Conservation (phyloP, 2,329 filamentous ascomycete species). For the Plenodomus biglobosus region DNA sequence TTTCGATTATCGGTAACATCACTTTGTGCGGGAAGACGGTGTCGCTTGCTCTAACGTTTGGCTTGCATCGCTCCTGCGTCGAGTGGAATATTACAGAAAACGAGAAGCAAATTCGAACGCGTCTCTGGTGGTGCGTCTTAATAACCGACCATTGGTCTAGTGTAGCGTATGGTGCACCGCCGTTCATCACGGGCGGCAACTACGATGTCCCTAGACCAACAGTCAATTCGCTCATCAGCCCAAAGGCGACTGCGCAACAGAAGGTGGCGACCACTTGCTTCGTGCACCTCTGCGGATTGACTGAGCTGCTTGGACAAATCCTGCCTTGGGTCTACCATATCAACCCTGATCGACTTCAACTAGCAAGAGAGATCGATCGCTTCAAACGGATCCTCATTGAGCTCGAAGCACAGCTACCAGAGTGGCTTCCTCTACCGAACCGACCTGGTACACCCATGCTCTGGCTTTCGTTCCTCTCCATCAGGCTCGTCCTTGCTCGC, state of each 20-base stretch:
- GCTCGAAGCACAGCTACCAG: constrained; percentile 39
- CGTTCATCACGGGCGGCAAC: constrained; percentile 55
- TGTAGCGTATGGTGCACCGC: constrained; percentile 58
- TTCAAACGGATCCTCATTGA: constrained; percentile 39
- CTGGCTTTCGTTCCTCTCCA: constrained; percentile 46
- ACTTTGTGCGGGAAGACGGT: constrained; percentile 57
- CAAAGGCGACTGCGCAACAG: constrained; percentile 40
- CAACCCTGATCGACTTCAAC: constrained; percentile 28
- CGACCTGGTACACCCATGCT: constrained; percentile 42
- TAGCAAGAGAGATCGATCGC: constrained; percentile 32
- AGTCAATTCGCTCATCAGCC: constrained; percentile 45
- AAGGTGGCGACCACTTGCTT: constrained; percentile 55
- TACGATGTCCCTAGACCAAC: constrained; percentile 60
- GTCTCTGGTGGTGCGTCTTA: constrained; percentile 60
- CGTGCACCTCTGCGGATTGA: constrained; percentile 56
- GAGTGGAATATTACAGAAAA: constrained; percentile 55
- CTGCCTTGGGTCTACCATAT: constrained; percentile 45
- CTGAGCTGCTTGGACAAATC: constrained; percentile 45
- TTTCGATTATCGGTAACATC: constrained; percentile 52
- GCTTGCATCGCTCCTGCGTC: constrained; percentile 57
- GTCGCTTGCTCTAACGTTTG: constrained; percentile 58
- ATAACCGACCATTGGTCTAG: constrained; percentile 61
- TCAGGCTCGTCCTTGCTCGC: constrained; percentile 44
- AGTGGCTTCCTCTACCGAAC: constrained; percentile 34
- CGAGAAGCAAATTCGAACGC: constrained; percentile 56